Base-by-base conservation (phyloP, 192 early-diverging fungal genomes). In the Umbelopsis isabellina region DNA sequence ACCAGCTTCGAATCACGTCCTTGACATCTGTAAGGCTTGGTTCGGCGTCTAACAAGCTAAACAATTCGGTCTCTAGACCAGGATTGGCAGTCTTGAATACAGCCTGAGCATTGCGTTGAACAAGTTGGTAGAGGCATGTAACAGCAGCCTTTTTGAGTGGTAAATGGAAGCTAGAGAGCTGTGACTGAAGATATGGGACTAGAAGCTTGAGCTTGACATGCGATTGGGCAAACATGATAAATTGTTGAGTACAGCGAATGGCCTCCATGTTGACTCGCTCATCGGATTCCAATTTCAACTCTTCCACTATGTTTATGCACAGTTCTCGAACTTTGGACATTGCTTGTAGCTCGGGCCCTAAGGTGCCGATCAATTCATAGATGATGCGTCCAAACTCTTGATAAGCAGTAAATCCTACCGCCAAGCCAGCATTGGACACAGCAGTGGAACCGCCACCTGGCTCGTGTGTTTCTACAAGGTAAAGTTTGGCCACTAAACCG, bases 301-400 rank as follows among this genome's bases (percentile, higher is more conserved):
- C 90, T 49, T 92, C 87, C 68, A 95, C 83, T 25, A 98, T 75
- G 23, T 85, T 87, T 16, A 93, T 83, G 64, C 94, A 95, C 1
- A 95, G 79, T 30, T 94, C 90, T n/a, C 95, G 85, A 1, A 93
- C 80, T 51, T 85, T 88, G 0, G 83, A 73, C 23, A 90, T 92
- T 4, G 83, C 78, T 53, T 91, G 89, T 46, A 99, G 79, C 74
- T 98, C 97, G 0, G 98, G 98, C 0, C 98, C 98, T 35, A 97
- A 73, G 0, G 94, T 95, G 18, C 93, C 92, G 66, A 98, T 82
- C 45, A 98, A 73, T 5, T 93, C 93, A 70, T 94, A 90, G 49
- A 98, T 86, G n/a, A 98, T 91, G 33, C 87, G 88, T 1, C 95
- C 98, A 49, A 99, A 80, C 65, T 92, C 89, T 49, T 82, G 74